These are phyloP conservation scores for Daldinia childiae DNA, from an alignment of 495 filamentous ascomycete species.

Conservation along the genomic window DNA sequence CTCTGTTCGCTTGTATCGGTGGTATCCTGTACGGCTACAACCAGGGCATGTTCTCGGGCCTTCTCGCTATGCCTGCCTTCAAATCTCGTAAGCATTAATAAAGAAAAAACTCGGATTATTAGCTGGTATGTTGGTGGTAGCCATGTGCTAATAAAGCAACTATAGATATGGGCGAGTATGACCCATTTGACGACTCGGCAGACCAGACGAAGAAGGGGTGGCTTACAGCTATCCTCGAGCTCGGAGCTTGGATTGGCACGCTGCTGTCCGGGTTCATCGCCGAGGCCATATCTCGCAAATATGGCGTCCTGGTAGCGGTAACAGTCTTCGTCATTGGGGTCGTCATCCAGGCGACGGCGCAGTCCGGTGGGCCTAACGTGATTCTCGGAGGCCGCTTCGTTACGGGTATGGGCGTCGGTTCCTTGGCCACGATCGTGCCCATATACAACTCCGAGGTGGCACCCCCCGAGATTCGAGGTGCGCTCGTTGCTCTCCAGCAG, in stretches of 20 bases:
- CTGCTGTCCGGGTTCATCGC: slow-evolving; percentile 79
- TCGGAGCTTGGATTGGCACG: slow-evolving; percentile 84
- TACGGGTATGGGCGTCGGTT: slow-evolving; percentile 78
- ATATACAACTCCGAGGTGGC: slow-evolving; percentile 79
- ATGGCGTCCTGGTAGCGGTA: slow-evolving; percentile 75
- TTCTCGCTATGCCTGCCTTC: slow-evolving; percentile 71
- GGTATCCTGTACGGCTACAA: slow-evolving; percentile 75
- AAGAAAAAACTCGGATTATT: background rate
- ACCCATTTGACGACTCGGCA: slow-evolving; percentile 52
- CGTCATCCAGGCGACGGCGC: slow-evolving; percentile 73
- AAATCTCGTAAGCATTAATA: slow-evolving; percentile 50
- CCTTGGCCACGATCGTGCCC: slow-evolving; percentile 71
- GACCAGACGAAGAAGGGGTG: slow-evolving; percentile 76
- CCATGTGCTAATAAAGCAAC: slow-evolving; percentile 45
- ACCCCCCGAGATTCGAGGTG: slow-evolving; percentile 68
- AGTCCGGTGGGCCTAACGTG: slow-evolving; percentile 61
- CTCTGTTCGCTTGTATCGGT: slow-evolving; percentile 80
- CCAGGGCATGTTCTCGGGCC: slow-evolving; percentile 82
- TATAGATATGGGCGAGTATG: slow-evolving; percentile 71
- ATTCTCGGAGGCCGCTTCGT: slow-evolving; percentile 81
- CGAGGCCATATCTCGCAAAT: slow-evolving; percentile 77
- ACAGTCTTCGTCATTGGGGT: slow-evolving; percentile 81
- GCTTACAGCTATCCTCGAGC: slow-evolving; percentile 81
- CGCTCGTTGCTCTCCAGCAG: slow-evolving; percentile 81
- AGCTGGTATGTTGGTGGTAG: slow-evolving; percentile 19